Base-by-base conservation (phyloP, 768 basidiomycete species). In the Boletus subparvulus region DNA sequence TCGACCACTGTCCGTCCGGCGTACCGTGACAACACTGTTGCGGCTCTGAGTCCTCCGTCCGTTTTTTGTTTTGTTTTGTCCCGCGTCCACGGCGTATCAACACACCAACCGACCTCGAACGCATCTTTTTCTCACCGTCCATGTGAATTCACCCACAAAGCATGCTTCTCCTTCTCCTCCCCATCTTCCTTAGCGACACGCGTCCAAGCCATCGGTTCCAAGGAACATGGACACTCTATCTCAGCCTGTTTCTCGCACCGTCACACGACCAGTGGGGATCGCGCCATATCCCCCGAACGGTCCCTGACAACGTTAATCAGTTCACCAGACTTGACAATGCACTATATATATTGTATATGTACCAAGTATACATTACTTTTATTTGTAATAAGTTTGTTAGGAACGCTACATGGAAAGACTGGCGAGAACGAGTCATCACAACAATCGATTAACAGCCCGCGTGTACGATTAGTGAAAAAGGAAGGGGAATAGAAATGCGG, bases 301-400 rank as follows among this genome's bases (percentile, higher is more conserved):
- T 2, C 21, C 21, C 21, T 2, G 39, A n/a, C 26, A 13, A 39
- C 19, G 30, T 28, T 26, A 21, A 16, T 43, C 19, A 43, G 17
- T 10, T 43, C 28, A 32, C 40, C 13, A n/a, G 12, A 51, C 40
- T 14, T 10, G 3, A 19, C 39, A n/a, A 5, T n/a, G 4, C 10
- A 16, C 14, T 13, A 16, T 6, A 2, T 14, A 8, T 49, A 21
- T 21, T 14, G 32, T 14, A 14, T 11, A 12, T 32, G 47, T 4
- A 24, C 28, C 16, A 24, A 10, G 48, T 21, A 32, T 58, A 57
- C 26, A 33, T 45, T 58, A 56, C 56, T 48, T 58, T 30, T 48
- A 58, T 9, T n/a, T 8, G 40, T 41, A 30, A 44, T 33, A 19
- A 50, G 26, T 45, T 24, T 36, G 35, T 32, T 26, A 41, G 24